A percentile compares a stretch with the other conserved stretches of the same genome.
These are phyloP conservation scores for Hanseniaspora occidentalis DNA, from an alignment of 805 yeast genomes.

Conservation along the genomic window DNA sequence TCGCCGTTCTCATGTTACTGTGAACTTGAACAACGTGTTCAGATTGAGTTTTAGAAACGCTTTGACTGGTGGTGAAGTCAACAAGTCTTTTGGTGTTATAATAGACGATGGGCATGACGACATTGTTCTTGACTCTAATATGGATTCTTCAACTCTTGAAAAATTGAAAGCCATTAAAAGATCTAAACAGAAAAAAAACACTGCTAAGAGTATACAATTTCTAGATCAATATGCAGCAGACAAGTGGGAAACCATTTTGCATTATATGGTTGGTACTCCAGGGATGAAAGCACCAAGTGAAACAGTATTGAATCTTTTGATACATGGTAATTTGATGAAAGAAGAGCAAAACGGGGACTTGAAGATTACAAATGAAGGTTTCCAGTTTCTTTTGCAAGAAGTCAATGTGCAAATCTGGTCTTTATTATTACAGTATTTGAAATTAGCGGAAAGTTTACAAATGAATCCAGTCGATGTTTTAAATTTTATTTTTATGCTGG, in stretches of 20 bases:
- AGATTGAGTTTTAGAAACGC: conserved; percentile 68
- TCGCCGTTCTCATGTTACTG: conserved; percentile 18
- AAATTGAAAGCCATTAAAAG: neutral
- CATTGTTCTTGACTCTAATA: conserved; percentile 25
- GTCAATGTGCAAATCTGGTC: conserved; percentile 95
- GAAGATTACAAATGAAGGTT: conserved; percentile 80
- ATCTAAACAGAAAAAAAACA: neutral
- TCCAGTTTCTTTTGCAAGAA: conserved; percentile 87
- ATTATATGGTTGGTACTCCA: conserved; percentile 95
- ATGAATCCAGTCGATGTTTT: conserved; percentile 96
- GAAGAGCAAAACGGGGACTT: conserved; percentile 31
- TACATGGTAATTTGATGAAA: conserved; percentile 82
- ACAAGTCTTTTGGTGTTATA: conserved; percentile 67
- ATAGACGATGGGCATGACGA: conserved; percentile 43
- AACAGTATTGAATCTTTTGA: conserved; percentile 68
- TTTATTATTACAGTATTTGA: conserved; percentile 70
- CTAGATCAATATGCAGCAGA: conserved; percentile 70
- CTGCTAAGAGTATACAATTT: conserved; percentile 35
- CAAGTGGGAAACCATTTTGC: conserved; percentile 91
- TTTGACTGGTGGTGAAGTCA: conserved; percentile 61
- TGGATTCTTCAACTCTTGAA: conserved; percentile 1
- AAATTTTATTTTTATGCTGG: conserved; percentile 85
- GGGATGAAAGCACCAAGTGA: conserved; percentile 54
- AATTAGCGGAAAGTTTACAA: conserved; percentile 67
- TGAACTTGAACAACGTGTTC: conserved; percentile 58